Base-by-base conservation (phyloP, 192 early-diverging fungal species). In the Phlyctochytrium planicorne region DNA sequence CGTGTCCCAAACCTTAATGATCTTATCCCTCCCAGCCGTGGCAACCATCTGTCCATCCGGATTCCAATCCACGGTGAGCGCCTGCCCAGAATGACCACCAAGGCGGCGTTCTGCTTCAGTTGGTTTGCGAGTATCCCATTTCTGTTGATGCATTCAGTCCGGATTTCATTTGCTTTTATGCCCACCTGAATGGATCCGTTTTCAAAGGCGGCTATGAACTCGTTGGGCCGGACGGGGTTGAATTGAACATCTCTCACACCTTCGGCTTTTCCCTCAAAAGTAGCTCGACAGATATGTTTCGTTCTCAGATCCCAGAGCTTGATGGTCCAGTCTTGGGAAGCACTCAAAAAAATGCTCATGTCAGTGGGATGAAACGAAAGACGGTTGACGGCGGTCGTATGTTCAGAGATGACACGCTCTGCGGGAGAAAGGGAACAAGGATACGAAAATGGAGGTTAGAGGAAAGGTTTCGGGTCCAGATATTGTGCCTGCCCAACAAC, bases 151-250 rank as follows among this genome's bases (percentile, higher is more conserved):
- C n/a, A n/a, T 32, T 29, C 55, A 47, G 30, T 24, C 36, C 25
- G 14, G 23, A 25, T 52, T 17, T 20, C 40, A 25, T n/a, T n/a
- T n/a, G n/a, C n/a, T n/a, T n/a, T n/a, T n/a, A n/a, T n/a, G 14
- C 29, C 32, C 80, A 88, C 89, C 78, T 90, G 89, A 30, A 90
- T 78, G 12, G 74, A 84, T 23, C 92, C 92, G 62, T 87, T 93
- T 32, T 94, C 92, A 69, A 92, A 92, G 0, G 86, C 92, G 30
- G 92, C 89, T 20, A 82, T 88, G 69, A 94, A 90, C 63, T 92
- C 89, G 65, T 70, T 73, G 25, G 68, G 53, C 52, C 72, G 73
- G 2, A 79, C 61, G 0, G 89, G 87, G 71, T 82, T 86, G 69
- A 94, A 94, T 55, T 91, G 89, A 0, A 90, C 85, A 70, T 94